A percentile compares a stretch with the other conserved stretches of the same genome.
phyloP scores from a whole-genome alignment of 306 rosid species.

The Trifolium dubium region DNA sequence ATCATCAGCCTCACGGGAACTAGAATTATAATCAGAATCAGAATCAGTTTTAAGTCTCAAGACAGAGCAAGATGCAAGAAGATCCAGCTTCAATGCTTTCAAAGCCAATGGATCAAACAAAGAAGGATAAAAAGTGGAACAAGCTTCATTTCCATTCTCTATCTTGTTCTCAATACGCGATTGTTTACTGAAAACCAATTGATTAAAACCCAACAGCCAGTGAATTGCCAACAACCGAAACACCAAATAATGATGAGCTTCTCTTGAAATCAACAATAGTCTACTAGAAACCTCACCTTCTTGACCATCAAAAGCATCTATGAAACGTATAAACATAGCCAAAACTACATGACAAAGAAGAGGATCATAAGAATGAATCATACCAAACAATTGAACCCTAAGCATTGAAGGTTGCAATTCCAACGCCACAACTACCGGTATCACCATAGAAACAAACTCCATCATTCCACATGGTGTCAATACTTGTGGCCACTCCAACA shows the following conservation, averaged over 20 bases:
- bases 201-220: conserved; percentile 86
- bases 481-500: conserved; percentile 89
- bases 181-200: conserved; percentile 50
- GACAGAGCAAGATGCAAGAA: conserved; percentile 70
- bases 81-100: conserved; percentile 89
- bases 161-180: conserved; percentile 48
- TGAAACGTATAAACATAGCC: conserved; percentile 68
- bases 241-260: conserved; percentile 72
- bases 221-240: conserved; percentile 85
- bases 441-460: conserved; percentile 74
- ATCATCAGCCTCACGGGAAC: conserved; percentile 38
- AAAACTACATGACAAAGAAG: conserved; percentile 79
- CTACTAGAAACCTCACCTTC: conserved; percentile 67
- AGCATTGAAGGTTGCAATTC: conserved; percentile 91
- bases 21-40: conserved; percentile 45
- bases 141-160: conserved; percentile 47
- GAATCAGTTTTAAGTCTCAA: conserved; percentile 50
- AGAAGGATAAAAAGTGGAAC: conserved; percentile 61
- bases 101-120: conserved; percentile 90
- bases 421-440: conserved; percentile 73
- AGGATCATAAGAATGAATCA: conserved; percentile 85
- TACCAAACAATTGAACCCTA: conserved; percentile 90
- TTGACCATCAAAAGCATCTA: conserved; percentile 85
- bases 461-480: conserved; percentile 86
- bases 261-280: conserved; percentile 71